A percentile compares a stretch with the other conserved stretches of the same genome.
These are phyloP conservation scores for Hapsidospora chrysogenum DNA, from an alignment of 495 filamentous ascomycete genomes.

Conservation along the genomic window DNA sequence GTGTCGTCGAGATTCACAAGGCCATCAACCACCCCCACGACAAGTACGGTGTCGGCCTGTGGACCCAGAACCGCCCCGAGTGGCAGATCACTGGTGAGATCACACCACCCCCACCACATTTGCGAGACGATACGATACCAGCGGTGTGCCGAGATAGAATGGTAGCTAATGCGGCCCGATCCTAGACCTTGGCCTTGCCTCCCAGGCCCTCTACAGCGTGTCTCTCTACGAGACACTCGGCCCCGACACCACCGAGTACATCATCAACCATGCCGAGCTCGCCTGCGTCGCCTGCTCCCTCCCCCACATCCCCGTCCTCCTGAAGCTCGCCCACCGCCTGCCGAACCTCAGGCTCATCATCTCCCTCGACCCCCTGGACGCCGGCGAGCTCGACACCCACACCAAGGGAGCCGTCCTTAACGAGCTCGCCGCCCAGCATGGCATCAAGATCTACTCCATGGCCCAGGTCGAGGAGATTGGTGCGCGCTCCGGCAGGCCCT, in stretches of 20 bases:
- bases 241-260: constrained; percentile 79
- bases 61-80: constrained; percentile 92
- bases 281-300: constrained; percentile 63
- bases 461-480: constrained; percentile 64
- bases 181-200: constrained; percentile 73
- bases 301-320: constrained; percentile 68
- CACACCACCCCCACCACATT: neutral
- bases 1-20: constrained; percentile 68
- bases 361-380: constrained; percentile 71
- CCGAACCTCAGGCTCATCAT: constrained; percentile 81
- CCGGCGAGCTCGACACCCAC: constrained; percentile 57
- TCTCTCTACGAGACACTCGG: constrained; percentile 96
- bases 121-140: too few relatives aligned
- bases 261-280: constrained; percentile 77
- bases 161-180: neutral
- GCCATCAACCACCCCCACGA: constrained; percentile 42
- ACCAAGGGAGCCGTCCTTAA: constrained; percentile 68
- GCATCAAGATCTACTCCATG: constrained; percentile 62
- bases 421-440: constrained; percentile 50
- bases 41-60: constrained; percentile 78
- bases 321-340: constrained; percentile 64
- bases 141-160: neutral
- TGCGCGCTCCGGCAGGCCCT: constrained; percentile 42
- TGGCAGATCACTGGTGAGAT: constrained; percentile 81
- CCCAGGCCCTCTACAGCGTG: constrained; percentile 76